phyloP scores from a whole-genome alignment of 140 eudicot genomes.

The Oenanthe javanica region DNA sequence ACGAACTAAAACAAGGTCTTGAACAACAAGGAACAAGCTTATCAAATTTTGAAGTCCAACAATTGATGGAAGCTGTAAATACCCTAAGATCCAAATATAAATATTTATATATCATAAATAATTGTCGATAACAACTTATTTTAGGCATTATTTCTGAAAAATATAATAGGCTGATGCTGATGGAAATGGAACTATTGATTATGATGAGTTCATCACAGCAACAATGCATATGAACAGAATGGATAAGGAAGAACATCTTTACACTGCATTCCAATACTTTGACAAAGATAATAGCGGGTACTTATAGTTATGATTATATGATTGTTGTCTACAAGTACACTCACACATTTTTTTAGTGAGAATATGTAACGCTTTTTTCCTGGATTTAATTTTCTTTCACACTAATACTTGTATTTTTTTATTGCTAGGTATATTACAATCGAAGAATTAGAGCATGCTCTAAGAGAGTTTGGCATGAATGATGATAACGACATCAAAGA shows the following conservation, averaged over 20 bases:
- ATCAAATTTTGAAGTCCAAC: slow-evolving; percentile 31
- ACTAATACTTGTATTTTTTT: neutral
- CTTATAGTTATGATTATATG: neutral
- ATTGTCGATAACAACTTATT: neutral
- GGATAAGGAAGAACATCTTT: slow-evolving; percentile 50
- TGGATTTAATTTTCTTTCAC: neutral
- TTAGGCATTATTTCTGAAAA: neutral
- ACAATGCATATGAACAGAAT: slow-evolving; percentile 46
- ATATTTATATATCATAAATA: neutral
- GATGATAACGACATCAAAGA: slow-evolving; percentile 40
- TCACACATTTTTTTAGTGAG: neutral
- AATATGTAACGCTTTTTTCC: neutral
- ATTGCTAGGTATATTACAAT: slow-evolving; percentile 28
- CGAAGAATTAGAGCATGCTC: slow-evolving; percentile 40
- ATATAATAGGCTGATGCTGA: slow-evolving; percentile 52
- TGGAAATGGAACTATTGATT: slow-evolving; percentile 50
- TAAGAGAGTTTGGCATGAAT: slow-evolving; percentile 35
- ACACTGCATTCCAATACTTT: slow-evolving; percentile 39
- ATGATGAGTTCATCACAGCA: slow-evolving; percentile 52
- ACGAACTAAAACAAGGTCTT: slow-evolving; percentile 46
- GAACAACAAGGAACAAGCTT: slow-evolving; percentile 43
- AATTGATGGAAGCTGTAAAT: slow-evolving; percentile 50
- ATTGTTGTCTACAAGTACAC: neutral
- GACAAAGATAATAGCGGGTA: slow-evolving; percentile 47
- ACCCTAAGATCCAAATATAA: neutral